Evolutionary conservation across 2,329 filamentous ascomycete species (phyloP).

Genomic region (Emericellopsis cladophorae): DNA sequence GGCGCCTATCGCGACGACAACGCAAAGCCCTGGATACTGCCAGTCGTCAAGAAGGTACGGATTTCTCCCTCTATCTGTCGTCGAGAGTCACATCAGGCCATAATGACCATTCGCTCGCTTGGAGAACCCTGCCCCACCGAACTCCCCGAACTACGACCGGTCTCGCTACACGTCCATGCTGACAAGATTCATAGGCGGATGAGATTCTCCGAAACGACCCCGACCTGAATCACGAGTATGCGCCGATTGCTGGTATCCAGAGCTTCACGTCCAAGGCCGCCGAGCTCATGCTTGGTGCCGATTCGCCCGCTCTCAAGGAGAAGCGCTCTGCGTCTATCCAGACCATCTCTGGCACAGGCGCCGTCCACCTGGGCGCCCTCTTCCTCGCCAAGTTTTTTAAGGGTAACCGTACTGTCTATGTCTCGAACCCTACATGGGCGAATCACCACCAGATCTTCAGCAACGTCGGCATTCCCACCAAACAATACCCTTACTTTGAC

Average conservation of each 20-base stretch:
- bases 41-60: conserved; percentile 85
- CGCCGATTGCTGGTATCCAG: conserved; percentile 81
- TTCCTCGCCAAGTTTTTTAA: conserved; percentile 91
- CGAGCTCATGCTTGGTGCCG: conserved; percentile 72
- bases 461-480: conserved; percentile 70
- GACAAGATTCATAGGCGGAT: conserved; percentile 54
- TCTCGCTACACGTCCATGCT: not conserved
- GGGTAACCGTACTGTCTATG: conserved; percentile 64
- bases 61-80: not conserved
- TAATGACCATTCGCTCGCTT: not conserved
- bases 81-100: not conserved
- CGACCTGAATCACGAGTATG: conserved; percentile 93
- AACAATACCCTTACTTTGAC: conserved; percentile 89
- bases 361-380: conserved; percentile 81
- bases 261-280: conserved; percentile 83
- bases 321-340: conserved; percentile 74
- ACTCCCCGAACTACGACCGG: too few relatives aligned
- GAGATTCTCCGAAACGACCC: conserved; percentile 80
- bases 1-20: conserved; percentile 92
- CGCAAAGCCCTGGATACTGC: conserved; percentile 93
- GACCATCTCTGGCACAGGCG: conserved; percentile 94
- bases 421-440: conserved; percentile 93
- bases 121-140: too few relatives aligned
- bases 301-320: conserved; percentile 72
- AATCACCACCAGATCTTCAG: conserved; percentile 98